Evolutionary conservation across 768 basidiomycete species (phyloP).

Genomic region (Amyloporia xantha): DNA sequence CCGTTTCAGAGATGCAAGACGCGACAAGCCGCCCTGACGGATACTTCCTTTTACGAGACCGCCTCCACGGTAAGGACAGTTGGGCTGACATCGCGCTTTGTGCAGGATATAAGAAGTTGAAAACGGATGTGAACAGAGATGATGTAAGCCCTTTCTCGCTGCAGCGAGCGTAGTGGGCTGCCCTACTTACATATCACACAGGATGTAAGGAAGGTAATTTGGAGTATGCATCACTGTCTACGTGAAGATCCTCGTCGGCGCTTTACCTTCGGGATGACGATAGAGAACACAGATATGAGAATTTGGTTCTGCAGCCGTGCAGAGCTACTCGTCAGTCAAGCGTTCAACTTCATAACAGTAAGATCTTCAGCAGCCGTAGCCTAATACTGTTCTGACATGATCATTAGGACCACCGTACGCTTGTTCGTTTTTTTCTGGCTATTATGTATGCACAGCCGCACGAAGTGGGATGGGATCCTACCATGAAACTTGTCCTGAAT

Average conservation of each 20-base stretch:
- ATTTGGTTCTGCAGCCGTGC: background rate
- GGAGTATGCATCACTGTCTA: background rate
- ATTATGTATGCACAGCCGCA: conserved; percentile 1
- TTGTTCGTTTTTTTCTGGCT: conserved; percentile 5
- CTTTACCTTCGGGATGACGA: background rate
- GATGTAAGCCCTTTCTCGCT: background rate
- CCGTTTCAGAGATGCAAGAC: background rate
- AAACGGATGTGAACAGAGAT: background rate
- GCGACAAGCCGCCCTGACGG: background rate
- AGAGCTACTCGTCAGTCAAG: background rate
- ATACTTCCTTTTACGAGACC: background rate
- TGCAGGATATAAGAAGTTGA: background rate
- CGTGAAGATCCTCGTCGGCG: background rate
- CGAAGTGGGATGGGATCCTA: conserved; percentile 6
- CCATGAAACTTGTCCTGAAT: background rate
- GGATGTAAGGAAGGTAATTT: background rate
- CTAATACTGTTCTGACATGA: background rate
- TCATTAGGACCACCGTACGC: conserved; percentile 4
- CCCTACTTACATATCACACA: background rate
- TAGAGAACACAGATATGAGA: background rate
- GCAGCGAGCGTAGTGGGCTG: background rate
- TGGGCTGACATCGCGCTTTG: background rate
- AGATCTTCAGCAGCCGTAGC: too few species aligned
- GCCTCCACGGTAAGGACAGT: background rate
- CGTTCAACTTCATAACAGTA: background rate